Base-by-base conservation (phyloP, 345 rosid genomes). In the Arabis hirsuta region DNA sequence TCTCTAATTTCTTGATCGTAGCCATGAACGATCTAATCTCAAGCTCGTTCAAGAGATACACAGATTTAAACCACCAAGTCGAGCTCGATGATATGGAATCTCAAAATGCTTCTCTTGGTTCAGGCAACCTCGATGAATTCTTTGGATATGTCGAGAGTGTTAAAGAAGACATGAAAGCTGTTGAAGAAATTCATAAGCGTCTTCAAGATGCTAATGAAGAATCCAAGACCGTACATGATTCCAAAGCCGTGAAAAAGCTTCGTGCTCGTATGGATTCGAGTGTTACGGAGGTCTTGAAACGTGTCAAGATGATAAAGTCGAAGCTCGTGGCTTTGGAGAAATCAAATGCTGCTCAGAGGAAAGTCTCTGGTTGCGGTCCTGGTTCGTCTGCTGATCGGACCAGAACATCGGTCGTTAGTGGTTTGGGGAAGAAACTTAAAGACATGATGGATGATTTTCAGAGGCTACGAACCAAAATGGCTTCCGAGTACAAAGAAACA, bases 311-410 rank as follows among this genome's bases (percentile, higher is more conserved):
- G 56, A 79, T 91, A 52, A 89, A 84, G 72, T 76, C 79, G 5
- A 85, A 90, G 80, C 91, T 91, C 1, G 91, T 87, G 73, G 97
- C 90, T 3, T 69, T 89, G 29, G 97, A 91, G 79, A 76, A 87
- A 43, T 86, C 97, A 20, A 91, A 91, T 81, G 91, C 86, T 63
- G 84, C 89, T n/a, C 81, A 85, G 38, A 73, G 97, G 62, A 85
- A 79, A 64, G 71, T 81, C 43, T 76, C 90, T 27, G 92, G 96
- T 5, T 88, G 97, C 63, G 97, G 92, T n/a, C 92, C 96, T 62
- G 96, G 97, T 5, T 91, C 96, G 0, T 87, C 89, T 1, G 81
- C 86, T 19, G 97, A 90, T 67, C 76, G 92, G 71, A 91, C 97
- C 38, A 84, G 97, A 76, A 87, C 92, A 16, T 87, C 92, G 8